A percentile compares a stretch with the other conserved stretches of the same genome.
Conservation (phyloP, 2,329 filamentous ascomycete species). For the Westerdykella sp. region DNA sequence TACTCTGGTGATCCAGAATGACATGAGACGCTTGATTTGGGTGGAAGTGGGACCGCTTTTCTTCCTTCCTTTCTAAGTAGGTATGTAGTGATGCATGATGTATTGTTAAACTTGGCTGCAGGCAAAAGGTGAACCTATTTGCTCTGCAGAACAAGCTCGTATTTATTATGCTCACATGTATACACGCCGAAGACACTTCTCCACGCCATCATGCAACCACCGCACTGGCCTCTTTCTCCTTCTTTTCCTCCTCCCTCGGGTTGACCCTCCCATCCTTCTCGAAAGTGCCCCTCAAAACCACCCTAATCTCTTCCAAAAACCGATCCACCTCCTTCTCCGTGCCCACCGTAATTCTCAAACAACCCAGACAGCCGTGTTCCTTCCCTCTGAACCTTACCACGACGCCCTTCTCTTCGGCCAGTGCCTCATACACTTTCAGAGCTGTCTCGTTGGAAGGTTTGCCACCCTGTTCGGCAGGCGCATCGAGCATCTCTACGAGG, state of each 20-base stretch:
- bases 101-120: too few species aligned
- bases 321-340: slow-evolving; percentile 79
- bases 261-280: slow-evolving; percentile 27
- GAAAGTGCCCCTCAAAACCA: slow-evolving; percentile 46
- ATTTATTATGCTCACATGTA: too few species aligned
- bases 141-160: too few species aligned
- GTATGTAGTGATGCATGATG: too few species aligned
- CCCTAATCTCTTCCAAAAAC: slow-evolving; percentile 63
- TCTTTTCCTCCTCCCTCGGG: slow-evolving; percentile 38
- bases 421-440: slow-evolving; percentile 69
- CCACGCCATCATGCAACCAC: slow-evolving; percentile 39
- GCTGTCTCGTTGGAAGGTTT: slow-evolving; percentile 74
- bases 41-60: too few species aligned
- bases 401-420: slow-evolving; percentile 82
- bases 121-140: too few species aligned
- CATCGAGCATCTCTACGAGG: slow-evolving; percentile 78
- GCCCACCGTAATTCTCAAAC: slow-evolving; percentile 84
- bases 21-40: too few species aligned
- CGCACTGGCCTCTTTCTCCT: slow-evolving; percentile 46
- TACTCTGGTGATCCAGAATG: too few species aligned
- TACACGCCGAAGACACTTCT: background rate
- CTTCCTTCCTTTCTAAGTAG: too few species aligned
- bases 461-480: slow-evolving; percentile 48
- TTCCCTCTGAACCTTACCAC: slow-evolving; percentile 92
- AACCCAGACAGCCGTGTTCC: slow-evolving; percentile 83